Percentiles rank a stretch among this genome's conserved stretches.
Evolutionary conservation across 2,329 filamentous ascomycete species (phyloP).

Genomic region (Ampelomyces quisqualis): DNA sequence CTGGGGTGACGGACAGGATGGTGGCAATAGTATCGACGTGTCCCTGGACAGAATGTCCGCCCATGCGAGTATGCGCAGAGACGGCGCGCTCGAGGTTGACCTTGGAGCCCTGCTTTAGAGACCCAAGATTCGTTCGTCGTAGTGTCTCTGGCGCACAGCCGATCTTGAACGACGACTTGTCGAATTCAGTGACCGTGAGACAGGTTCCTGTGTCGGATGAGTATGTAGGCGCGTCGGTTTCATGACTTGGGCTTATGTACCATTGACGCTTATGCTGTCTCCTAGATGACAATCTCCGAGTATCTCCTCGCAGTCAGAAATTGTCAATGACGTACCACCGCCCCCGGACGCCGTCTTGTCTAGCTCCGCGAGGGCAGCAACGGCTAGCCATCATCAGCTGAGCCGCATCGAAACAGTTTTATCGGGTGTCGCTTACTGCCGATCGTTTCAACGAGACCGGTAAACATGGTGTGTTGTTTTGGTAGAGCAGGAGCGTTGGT

Average conservation of each 20-base stretch:
- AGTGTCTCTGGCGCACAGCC: constrained; percentile 95
- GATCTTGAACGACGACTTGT: constrained; percentile 71
- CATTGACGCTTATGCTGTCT: constrained; percentile 94
- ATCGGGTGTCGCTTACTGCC: constrained; percentile 65
- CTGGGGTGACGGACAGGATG: constrained; percentile 69
- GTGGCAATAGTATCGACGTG: constrained; percentile 89
- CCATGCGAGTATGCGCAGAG: constrained; percentile 88
- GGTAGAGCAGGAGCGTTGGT: constrained; percentile 15
- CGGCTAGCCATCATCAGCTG: constrained; percentile 59
- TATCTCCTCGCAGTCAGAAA: constrained; percentile 72
- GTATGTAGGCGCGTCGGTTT: not conserved
- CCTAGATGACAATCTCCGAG: constrained; percentile 81
- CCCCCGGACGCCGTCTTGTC: constrained; percentile 69
- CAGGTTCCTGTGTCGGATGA: constrained; percentile 63
- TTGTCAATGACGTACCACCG: constrained; percentile 87
- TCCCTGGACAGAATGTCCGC: constrained; percentile 96
- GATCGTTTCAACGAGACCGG: constrained; percentile 66
- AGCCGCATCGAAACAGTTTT: constrained; percentile 13
- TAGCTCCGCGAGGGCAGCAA: constrained; percentile 76
- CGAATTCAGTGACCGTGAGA: constrained; percentile 81
- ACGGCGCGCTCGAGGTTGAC: constrained; percentile 97
- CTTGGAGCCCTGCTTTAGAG: constrained; percentile 61
- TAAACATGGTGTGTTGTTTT: constrained; percentile 70
- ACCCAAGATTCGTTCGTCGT: constrained; percentile 90
- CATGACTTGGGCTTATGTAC: constrained; percentile 45